Base-by-base conservation (phyloP, 345 rosid genomes). In the Eucalyptus victrix region DNA sequence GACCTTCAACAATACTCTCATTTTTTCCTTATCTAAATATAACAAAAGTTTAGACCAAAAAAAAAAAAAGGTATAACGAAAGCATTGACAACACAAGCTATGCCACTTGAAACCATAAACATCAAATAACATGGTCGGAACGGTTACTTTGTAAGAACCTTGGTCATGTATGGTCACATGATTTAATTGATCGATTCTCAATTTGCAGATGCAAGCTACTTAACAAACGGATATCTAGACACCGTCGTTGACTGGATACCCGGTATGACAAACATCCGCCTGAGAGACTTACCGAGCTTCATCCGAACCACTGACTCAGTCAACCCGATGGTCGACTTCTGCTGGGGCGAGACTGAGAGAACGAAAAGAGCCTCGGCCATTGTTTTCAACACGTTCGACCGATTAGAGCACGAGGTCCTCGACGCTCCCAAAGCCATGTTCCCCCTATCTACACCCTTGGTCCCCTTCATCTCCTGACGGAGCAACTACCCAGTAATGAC, bases 191-290 rank as follows among this genome's bases (percentile, higher is more conserved):
- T 67, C 21, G 6, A 30, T 40, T 32, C 3, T 32, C 23, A 15
- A 67, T 24, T 9, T 88, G 88, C 93, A 94, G 95, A 94, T 90
- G 94, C 88, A 51, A 91, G 92, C 87, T 34, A 92, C 88, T 80
- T 93, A 21, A 93, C 90, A 32, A 95, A 95, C 21, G 95, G 95
- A 23, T 91, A 93, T 51, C 65, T 94, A 80, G 92, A 93, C n/a
- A 94, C 92, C 1, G 67, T 58, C 6, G 88, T 94, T 32, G 92
- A 94, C 60, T 95, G 94, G 94, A 91, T 95, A 30, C 94, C 94
- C 1, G 89, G 89, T 5, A 92, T 93, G 95, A 88, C 90, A 34
- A 90, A 89, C 42, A 90, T 95, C 40, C 90, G 92, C 8, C 50
- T 93, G 69, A 93, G 51, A 88, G 96, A 95, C 67, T 62, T 95